Evolutionary conservation across 2,329 filamentous ascomycete species (phyloP).

Genomic region (Nigrospora sphaerica): DNA sequence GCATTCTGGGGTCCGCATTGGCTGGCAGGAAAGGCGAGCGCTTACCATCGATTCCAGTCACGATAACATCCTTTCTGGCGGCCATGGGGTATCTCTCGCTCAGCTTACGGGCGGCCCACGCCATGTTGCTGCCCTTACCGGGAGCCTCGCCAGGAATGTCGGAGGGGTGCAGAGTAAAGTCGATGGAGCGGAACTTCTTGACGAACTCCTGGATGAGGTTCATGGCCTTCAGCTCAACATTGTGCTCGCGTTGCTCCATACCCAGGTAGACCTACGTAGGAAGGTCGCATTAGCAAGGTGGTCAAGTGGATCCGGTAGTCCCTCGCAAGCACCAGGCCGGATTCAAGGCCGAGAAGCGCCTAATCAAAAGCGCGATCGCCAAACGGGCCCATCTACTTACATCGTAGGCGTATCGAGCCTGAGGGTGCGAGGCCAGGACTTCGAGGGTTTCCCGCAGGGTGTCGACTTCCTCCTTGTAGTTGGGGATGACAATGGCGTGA

Average conservation of each 20-base stretch:
- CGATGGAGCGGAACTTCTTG: conserved; percentile 59
- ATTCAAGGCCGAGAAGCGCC: no score
- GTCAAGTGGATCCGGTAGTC: no score
- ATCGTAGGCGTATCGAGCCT: conserved; percentile 59
- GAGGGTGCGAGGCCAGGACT: conserved; percentile 60
- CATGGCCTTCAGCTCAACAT: conserved; percentile 54
- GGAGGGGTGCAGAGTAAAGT: conserved; percentile 59
- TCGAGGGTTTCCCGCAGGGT: conserved; percentile 62
- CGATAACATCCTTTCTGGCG: conserved; percentile 52
- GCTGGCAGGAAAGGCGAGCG: conserved; percentile 9
- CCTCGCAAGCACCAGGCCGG: no score
- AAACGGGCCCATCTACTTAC: conserved; percentile 37
- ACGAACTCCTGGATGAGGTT: conserved; percentile 55
- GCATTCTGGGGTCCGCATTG: conserved; percentile 5
- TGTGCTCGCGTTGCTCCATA: conserved; percentile 63
- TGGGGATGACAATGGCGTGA: conserved; percentile 64
- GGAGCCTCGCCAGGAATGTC: conserved; percentile 62
- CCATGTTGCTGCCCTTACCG: conserved; percentile 69
- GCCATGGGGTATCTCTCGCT: conserved; percentile 51
- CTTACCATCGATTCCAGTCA: conserved; percentile 69
- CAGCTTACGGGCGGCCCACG: conserved; percentile 61
- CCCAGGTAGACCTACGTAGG: conserved; percentile 56
- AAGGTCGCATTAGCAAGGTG: no score
- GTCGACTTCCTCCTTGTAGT: conserved; percentile 67
- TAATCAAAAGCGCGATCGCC: background rate